Percentiles rank a stretch among this genome's conserved stretches.
phyloP scores from a whole-genome alignment of 192 early-diverging fungal genomes.

The Backusella macrospora region DNA sequence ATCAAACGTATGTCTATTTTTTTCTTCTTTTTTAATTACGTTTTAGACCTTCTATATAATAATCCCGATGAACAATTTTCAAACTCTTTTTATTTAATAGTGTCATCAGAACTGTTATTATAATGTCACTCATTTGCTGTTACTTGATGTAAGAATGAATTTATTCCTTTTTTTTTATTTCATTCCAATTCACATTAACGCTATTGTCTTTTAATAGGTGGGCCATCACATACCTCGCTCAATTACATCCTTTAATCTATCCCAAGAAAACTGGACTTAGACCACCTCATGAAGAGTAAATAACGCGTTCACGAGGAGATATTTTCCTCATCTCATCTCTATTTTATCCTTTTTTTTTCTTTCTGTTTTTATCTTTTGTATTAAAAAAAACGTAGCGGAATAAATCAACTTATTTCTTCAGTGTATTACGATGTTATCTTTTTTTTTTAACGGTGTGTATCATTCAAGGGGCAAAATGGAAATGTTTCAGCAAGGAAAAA shows the following conservation, averaged over 20 bases:
- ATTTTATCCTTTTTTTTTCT: background rate
- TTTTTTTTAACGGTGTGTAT: background rate
- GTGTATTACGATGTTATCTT: background rate
- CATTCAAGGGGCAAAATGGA: conserved; percentile 10
- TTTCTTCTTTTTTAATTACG: background rate
- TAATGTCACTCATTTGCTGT: conserved; percentile 59
- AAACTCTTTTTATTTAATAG: conserved; percentile 31
- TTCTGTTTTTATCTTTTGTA: background rate
- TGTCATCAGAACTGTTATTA: conserved; percentile 59
- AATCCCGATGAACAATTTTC: background rate
- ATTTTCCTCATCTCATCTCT: background rate
- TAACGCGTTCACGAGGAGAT: background rate
- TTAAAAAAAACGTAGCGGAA: background rate
- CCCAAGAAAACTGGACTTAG: conserved; percentile 74
- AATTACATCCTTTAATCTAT: conserved; percentile 80
- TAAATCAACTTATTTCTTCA: background rate
- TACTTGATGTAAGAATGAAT: conserved; percentile 63
- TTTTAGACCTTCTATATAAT: background rate
- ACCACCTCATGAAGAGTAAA: conserved; percentile 26
- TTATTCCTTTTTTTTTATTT: background rate
- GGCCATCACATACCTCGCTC: conserved; percentile 88
- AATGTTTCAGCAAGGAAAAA: conserved; percentile 2
- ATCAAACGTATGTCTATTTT: conserved; percentile 59
- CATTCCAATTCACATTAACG: background rate
- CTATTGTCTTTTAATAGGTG: conserved; percentile 58